Evolutionary conservation across 176 grass and related monocot genomes (phyloP).

Genomic region (Zoysia japonica): DNA sequence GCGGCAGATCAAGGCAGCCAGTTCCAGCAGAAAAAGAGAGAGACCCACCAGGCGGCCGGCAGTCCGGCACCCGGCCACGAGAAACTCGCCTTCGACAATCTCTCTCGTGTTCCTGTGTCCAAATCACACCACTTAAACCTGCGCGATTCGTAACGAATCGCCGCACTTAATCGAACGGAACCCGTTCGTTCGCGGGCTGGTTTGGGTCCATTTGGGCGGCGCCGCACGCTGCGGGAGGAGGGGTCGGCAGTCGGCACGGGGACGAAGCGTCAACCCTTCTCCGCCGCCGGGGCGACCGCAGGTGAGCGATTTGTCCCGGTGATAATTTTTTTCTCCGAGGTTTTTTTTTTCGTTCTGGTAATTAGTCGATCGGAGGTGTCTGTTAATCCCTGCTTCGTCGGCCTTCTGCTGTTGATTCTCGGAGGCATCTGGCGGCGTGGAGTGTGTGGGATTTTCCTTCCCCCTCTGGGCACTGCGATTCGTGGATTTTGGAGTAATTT

Average conservation of each 20-base stretch:
- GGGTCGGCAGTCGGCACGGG: constrained; percentile 1
- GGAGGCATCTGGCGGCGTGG: constrained; percentile 12
- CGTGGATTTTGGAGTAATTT: constrained; percentile 7
- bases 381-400: not conserved
- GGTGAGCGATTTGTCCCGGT: constrained; percentile 30
- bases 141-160: constrained; percentile 35
- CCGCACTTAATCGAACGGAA: constrained; percentile 30
- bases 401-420: not conserved
- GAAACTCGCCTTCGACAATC: constrained; percentile 36
- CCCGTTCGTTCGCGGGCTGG: not conserved
- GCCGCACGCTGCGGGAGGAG: constrained; percentile 21
- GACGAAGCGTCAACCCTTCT: not conserved
- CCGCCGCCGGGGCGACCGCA: constrained; percentile 8
- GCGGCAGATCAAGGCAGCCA: constrained; percentile 12
- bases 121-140: constrained; percentile 45
- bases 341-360: not conserved
- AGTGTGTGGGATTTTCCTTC: not conserved
- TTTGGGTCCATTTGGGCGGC: constrained; percentile 48
- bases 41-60: not conserved
- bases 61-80: constrained; percentile 20
- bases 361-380: constrained; percentile 6
- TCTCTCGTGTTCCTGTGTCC: not conserved
- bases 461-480: not conserved
- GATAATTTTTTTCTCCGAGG: not conserved
- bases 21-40: not conserved